phyloP scores from a whole-genome alignment of 257 asterid species.

The Verbena officinalis region DNA sequence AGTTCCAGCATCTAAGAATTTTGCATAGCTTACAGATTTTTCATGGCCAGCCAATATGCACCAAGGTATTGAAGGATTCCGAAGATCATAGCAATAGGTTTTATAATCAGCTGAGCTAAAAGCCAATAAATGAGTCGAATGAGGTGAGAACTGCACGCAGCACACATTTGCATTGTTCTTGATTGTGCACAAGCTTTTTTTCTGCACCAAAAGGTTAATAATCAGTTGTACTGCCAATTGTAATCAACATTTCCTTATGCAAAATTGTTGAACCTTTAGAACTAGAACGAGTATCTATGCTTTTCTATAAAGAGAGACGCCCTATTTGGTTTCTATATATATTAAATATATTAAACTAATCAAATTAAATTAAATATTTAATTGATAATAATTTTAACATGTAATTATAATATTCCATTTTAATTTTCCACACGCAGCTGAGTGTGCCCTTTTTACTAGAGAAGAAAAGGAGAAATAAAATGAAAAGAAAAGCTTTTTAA shows the following conservation, averaged over 20 bases:
- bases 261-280: not conserved
- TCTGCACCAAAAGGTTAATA: conserved; percentile 60
- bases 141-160: conserved; percentile 83
- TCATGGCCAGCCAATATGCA: conserved; percentile 89
- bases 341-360: no score
- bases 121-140: conserved; percentile 70
- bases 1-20: conserved; percentile 75
- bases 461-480: no score
- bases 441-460: no score
- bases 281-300: conserved; percentile 8
- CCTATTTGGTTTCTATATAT: no score
- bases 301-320: no score
- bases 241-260: not conserved
- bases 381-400: no score
- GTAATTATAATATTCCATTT: no score
- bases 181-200: conserved; percentile 81
- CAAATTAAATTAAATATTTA: no score
- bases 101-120: conserved; percentile 88
- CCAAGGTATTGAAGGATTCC: conserved; percentile 77
- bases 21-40: conserved; percentile 88
- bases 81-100: conserved; percentile 90
- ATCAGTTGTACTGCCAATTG: conserved; percentile 16
- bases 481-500: no score
- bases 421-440: no score
- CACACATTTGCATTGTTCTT: conserved; percentile 90